Percentiles rank a stretch among this genome's conserved stretches.
phyloP scores from a whole-genome alignment of 805 yeast genomes.

The Pichia kluyveri region DNA sequence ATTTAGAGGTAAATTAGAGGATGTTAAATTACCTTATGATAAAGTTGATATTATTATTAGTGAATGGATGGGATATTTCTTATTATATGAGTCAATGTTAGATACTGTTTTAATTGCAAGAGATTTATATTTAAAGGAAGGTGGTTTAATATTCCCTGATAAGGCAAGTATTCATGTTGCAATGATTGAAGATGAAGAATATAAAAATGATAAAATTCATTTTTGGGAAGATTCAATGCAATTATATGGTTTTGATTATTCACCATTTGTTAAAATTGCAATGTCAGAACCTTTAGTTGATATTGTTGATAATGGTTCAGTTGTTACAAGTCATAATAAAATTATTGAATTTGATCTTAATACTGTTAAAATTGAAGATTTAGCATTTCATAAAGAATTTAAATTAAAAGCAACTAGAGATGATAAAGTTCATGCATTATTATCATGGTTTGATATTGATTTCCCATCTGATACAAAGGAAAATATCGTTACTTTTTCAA shows the following conservation, averaged over 20 bases:
- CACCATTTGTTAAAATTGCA: conserved; percentile 80
- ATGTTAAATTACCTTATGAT: conserved; percentile 73
- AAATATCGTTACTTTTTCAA: conserved; percentile 66
- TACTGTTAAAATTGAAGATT: conserved; percentile 74
- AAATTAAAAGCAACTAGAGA: conserved; percentile 62
- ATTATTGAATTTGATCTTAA: conserved; percentile 81
- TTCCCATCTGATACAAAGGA: conserved; percentile 52
- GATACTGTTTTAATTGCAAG: conserved; percentile 93
- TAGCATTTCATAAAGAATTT: conserved; percentile 69
- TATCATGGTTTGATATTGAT: conserved; percentile 92
- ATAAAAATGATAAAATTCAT: conserved; percentile 82
- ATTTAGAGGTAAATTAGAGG: conserved; percentile 90
- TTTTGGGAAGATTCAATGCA: conserved; percentile 72
- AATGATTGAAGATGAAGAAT: conserved; percentile 86
- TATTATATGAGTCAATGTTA: conserved; percentile 94
- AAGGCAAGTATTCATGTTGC: conserved; percentile 85
- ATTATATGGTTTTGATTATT: conserved; percentile 92
- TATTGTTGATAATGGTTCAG: conserved; percentile 68
- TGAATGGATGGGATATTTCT: conserved; percentile 99
- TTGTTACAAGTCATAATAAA: conserved; percentile 64
- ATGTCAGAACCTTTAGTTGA: conserved; percentile 94
- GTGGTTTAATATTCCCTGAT: conserved; percentile 92
- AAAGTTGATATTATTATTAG: conserved; percentile 91
- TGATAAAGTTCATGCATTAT: conserved; percentile 80
- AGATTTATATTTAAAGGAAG: conserved; percentile 73